Conservation (phyloP, 139 green algal species). For the Astrephomene gubernaculifera region DNA sequence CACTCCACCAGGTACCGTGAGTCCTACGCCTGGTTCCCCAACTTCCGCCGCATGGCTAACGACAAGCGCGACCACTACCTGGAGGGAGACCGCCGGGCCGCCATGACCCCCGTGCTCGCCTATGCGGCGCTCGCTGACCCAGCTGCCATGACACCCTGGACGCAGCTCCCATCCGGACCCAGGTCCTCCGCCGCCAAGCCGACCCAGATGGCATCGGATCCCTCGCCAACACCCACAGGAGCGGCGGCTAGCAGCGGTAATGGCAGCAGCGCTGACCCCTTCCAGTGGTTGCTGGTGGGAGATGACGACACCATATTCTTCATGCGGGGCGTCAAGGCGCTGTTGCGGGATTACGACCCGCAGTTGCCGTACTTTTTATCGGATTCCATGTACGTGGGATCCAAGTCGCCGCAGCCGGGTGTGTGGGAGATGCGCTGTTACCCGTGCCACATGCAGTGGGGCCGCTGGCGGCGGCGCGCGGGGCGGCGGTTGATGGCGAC, state of each 20-base stretch:
- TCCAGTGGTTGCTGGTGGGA: slow-evolving; percentile 23
- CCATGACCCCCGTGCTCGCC: slow-evolving; percentile 20
- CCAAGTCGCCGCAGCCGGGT: slow-evolving; percentile 23
- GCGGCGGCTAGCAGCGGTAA: neutral
- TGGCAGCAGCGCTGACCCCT: neutral
- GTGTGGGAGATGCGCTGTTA: slow-evolving; percentile 39
- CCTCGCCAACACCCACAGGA: neutral
- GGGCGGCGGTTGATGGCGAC: neutral
- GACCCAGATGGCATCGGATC: no score
- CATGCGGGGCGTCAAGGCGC: slow-evolving; percentile 33
- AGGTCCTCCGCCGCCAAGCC: no score
- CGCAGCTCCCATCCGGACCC: no score
- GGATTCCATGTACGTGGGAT: slow-evolving; percentile 23
- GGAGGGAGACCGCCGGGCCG: slow-evolving; percentile 32
- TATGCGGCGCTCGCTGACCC: slow-evolving; percentile 4
- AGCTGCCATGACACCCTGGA: slow-evolving; percentile 5
- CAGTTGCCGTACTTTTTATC: slow-evolving; percentile 27
- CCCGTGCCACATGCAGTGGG: slow-evolving; percentile 34
- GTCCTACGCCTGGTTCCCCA: slow-evolving; percentile 27
- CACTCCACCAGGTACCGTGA: slow-evolving; percentile 7
- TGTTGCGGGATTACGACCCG: slow-evolving; percentile 34
- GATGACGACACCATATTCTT: slow-evolving; percentile 42
- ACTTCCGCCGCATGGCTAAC: slow-evolving; percentile 14
- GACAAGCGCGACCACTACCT: slow-evolving; percentile 40
- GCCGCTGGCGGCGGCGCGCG: slow-evolving; percentile 11